Percentiles rank a stretch among this genome's conserved stretches.
Evolutionary conservation across 73 alveolate genomes (phyloP).

Genomic region (Paramecium primaurelia): DNA sequence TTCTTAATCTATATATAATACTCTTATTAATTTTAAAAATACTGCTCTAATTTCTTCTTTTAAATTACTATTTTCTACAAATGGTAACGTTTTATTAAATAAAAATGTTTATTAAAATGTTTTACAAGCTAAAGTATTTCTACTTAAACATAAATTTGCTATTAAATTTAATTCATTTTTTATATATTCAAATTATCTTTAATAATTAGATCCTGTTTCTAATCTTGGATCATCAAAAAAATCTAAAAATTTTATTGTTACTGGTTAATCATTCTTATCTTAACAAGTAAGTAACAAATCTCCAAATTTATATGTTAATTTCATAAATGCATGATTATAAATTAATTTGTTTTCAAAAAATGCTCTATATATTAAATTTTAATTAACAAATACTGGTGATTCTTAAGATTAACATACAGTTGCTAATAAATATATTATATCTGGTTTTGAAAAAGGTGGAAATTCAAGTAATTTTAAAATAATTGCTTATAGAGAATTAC

Average conservation of each 20-base stretch:
- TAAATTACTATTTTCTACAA: not conserved
- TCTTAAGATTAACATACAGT: not conserved
- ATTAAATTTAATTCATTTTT: slow-evolving; percentile 14
- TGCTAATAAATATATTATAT: not conserved
- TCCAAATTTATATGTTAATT: slow-evolving; percentile 27
- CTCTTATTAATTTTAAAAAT: slow-evolving; percentile 37
- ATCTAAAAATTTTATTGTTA: not conserved
- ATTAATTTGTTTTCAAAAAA: not conserved
- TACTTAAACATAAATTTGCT: slow-evolving; percentile 53
- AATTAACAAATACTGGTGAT: not conserved
- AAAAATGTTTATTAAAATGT: slow-evolving; percentile 5
- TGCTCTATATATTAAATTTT: slow-evolving; percentile 26
- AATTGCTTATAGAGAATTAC: not conserved
- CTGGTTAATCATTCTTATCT: not conserved
- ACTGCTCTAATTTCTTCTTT: slow-evolving; percentile 43
- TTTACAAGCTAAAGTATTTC: slow-evolving; percentile 47
- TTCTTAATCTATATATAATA: slow-evolving; percentile 41
- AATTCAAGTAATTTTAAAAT: not conserved
- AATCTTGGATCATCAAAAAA: slow-evolving; percentile 8
- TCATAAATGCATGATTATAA: slow-evolving; percentile 27
- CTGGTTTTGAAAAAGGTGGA: slow-evolving; percentile 30
- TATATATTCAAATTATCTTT: not conserved
- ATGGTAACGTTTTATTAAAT: not conserved
- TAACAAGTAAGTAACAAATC: not conserved
- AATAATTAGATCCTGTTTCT: not conserved